These are phyloP conservation scores for Eimeria praecox DNA, from an alignment of 169 alveolate genomes.

Conservation along the genomic window DNA sequence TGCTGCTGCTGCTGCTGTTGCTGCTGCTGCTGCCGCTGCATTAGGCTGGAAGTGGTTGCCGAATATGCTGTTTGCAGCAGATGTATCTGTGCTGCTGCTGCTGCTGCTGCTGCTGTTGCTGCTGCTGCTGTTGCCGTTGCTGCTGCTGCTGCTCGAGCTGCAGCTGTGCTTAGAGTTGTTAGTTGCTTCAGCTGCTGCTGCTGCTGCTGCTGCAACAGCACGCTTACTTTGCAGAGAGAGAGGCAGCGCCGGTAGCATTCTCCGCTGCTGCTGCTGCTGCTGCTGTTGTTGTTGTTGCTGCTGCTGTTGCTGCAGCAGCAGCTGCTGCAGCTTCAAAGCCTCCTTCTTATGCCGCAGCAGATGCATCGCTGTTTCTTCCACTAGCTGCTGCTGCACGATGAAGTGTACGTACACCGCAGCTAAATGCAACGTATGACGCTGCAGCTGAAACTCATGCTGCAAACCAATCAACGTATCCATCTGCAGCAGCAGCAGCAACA, in stretches of 20 bases:
- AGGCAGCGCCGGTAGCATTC: not conserved
- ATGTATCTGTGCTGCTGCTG: not conserved
- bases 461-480: not conserved
- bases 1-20: slow-evolving; percentile 27
- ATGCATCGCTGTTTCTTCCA: slow-evolving; percentile 11
- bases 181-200: not conserved
- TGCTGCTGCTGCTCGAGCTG: not conserved
- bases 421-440: slow-evolving; percentile 4
- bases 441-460: slow-evolving; percentile 40
- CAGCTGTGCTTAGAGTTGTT: not conserved
- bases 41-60: not conserved
- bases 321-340: slow-evolving; percentile 16
- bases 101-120: slow-evolving; percentile 13
- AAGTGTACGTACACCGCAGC: slow-evolving; percentile 24
- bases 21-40: not conserved
- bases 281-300: not conserved
- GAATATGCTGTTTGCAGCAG: not conserved
- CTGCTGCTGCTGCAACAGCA: not conserved
- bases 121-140: slow-evolving; percentile 3
- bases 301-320: slow-evolving; percentile 9
- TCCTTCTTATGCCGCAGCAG: not conserved
- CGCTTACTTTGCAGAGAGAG: slow-evolving; percentile 14
- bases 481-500: slow-evolving; percentile 2
- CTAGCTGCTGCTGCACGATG: slow-evolving; percentile 33
- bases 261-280: slow-evolving; percentile 39